phyloP scores from a whole-genome alignment of 306 rosid species.

The Sicyos baderoa region DNA sequence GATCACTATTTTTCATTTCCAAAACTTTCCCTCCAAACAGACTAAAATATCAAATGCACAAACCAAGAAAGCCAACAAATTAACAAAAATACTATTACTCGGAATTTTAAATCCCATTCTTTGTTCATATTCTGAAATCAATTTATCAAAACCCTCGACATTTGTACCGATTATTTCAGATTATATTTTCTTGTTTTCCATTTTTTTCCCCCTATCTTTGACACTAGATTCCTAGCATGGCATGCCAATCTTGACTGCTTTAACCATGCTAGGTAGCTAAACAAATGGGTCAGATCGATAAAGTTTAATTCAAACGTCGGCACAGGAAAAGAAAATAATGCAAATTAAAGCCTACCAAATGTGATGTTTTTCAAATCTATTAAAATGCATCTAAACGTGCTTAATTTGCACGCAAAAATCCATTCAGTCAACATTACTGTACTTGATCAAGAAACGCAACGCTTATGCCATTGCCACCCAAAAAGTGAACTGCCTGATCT shows the following conservation, averaged over 20 bases:
- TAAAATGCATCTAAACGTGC: constrained; percentile 9
- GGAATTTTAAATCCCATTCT: too few relatives aligned
- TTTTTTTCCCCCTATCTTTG: neutral
- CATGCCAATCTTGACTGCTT: constrained; percentile 14
- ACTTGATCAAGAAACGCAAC: neutral
- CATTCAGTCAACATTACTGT: constrained; percentile 9
- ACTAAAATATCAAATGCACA: neutral
- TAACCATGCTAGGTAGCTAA: neutral
- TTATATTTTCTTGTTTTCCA: neutral
- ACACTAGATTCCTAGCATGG: neutral
- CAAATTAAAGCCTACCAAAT: neutral
- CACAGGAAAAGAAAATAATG: constrained; percentile 4
- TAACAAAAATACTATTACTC: too few relatives aligned
- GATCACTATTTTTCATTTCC: too few relatives aligned
- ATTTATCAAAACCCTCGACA: neutral
- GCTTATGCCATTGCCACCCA: neutral
- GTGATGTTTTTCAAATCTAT: neutral
- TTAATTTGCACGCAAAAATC: neutral
- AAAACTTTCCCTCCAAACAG: too few relatives aligned
- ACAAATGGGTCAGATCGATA: neutral
- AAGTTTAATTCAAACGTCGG: neutral
- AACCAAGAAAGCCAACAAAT: neutral
- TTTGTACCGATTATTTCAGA: neutral
- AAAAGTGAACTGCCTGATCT: constrained; percentile 12
- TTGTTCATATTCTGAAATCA: neutral